Base-by-base conservation (phyloP, 2,329 filamentous ascomycete genomes). In the Ophiostoma pallidulum region DNA sequence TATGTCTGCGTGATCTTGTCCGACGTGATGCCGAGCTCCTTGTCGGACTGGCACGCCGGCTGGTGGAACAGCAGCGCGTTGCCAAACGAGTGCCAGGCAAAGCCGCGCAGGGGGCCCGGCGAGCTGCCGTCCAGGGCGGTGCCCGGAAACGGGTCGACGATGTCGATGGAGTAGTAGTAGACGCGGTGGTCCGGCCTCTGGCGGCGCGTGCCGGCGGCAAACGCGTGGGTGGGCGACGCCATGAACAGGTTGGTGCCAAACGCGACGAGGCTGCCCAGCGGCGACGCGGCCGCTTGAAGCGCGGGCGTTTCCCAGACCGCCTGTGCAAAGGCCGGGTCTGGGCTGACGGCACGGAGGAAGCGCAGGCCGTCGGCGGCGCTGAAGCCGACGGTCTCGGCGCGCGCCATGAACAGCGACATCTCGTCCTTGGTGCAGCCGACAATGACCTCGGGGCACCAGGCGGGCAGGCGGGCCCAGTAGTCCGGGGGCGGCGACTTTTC, bases 81-180 rank as follows among this genome's bases (percentile, higher is more conserved):
- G 42, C 48, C 48, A 33, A 50, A 46, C 14, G 48, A 46, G 48
- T 50, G 48, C 48, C 48, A 50, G 4, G 48, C 43, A 18, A 50
- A 50, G n/a, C 43, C 33, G 1, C 32, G 39, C 19, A 50, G 33
- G 14, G 48, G 42, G 6, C 45, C 45, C 3, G 38, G 5, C 4
- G 2, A 4, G 22, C 24, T 18, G 24, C 47, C 48, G 22, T 46
- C 42, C 10, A 29, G 26, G n/a, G 13, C 32, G 9, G 35, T 36
- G 19, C 47, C 47, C 8, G 42, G 37, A n/a, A 45, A 49, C 7
- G 47, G 47, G 20, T 49, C 47, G 8, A 22, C 37, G 9, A 42
- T 19, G 32, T 46, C 47, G 18, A 49, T 46, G 3, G 31, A 26
- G 42, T 49, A 49, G 13, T n/a, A n/a, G n/a, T 45, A 49, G 8